These are phyloP conservation scores for Chytriomyces sp. DNA, from an alignment of 192 early-diverging fungal genomes.

Conservation along the genomic window DNA sequence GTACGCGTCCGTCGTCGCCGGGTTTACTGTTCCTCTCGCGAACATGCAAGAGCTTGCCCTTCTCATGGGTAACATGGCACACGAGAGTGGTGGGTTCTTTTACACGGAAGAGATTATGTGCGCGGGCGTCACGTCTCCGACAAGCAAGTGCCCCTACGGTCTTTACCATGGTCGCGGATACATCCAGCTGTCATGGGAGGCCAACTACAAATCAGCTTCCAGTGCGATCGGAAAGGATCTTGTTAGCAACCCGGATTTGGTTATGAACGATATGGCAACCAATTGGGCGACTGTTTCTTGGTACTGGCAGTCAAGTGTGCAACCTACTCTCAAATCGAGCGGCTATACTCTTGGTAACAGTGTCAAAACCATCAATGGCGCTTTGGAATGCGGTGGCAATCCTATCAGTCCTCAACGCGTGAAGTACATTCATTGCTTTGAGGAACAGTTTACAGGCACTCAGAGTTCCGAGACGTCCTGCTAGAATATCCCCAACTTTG, in stretches of 20 bases:
- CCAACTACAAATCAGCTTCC: conserved; percentile 11
- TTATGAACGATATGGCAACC: background rate
- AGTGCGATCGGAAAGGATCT: background rate
- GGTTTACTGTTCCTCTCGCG: background rate
- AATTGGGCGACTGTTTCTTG: conserved; percentile 9
- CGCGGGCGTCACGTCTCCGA: background rate
- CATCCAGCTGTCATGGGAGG: conserved; percentile 17
- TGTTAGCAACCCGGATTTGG: conserved; percentile 9
- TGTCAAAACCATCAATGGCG: conserved; percentile 13
- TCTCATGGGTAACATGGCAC: conserved; percentile 17
- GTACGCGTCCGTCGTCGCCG: background rate
- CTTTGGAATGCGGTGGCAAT: conserved; percentile 16
- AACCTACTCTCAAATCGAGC: background rate
- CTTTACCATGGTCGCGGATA: conserved; percentile 25
- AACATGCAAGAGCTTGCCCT: conserved; percentile 9
- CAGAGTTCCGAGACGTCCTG: background rate
- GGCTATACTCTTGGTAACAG: conserved; percentile 7
- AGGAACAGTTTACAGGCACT: background rate
- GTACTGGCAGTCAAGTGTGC: conserved; percentile 19
- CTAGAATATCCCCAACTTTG: no score
- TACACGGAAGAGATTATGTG: conserved; percentile 15
- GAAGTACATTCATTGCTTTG: conserved; percentile 14
- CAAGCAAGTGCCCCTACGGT: conserved; percentile 8
- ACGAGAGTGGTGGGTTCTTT: conserved; percentile 1
- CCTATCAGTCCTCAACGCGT: background rate